Evolutionary conservation across 1,284 basidiomycete species (phyloP).

Genomic region (Ustilago vetiveriae): DNA sequence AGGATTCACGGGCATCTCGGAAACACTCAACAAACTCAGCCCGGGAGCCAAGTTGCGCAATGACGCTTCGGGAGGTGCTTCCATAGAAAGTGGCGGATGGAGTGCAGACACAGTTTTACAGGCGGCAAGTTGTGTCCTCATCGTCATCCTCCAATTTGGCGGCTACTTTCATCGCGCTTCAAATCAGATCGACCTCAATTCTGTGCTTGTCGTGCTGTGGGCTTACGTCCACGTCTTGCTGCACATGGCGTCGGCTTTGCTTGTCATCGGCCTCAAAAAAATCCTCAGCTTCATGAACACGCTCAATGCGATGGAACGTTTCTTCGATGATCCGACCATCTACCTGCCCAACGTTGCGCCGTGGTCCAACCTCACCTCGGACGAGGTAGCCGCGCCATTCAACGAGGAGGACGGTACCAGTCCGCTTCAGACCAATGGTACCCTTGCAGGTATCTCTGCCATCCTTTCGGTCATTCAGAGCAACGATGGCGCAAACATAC

Average conservation of each 20-base stretch:
- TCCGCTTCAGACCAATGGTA: slow-evolving; percentile 16
- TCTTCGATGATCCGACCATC: slow-evolving; percentile 6
- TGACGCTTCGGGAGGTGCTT: slow-evolving; percentile 3
- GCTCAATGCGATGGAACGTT: slow-evolving; percentile 18
- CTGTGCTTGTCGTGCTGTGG: slow-evolving; percentile 33
- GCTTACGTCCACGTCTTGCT: slow-evolving; percentile 38
- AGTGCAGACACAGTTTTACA: slow-evolving; percentile 32
- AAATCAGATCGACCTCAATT: slow-evolving; percentile 17
- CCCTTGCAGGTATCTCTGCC: slow-evolving; percentile 14
- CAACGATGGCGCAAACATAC: slow-evolving; percentile 36
- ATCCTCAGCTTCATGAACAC: slow-evolving; percentile 44
- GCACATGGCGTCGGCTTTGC: slow-evolving; percentile 42
- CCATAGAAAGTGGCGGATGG: slow-evolving; percentile 43
- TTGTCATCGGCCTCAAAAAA: slow-evolving; percentile 42
- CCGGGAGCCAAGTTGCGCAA: slow-evolving; percentile 25
- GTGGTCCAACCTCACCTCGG: slow-evolving; percentile 13
- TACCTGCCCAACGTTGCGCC: slow-evolving; percentile 22
- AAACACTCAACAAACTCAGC: slow-evolving; percentile 41
- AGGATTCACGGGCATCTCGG: slow-evolving; percentile 39
- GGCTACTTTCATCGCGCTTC: slow-evolving; percentile 42
- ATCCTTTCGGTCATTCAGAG: slow-evolving; percentile 36
- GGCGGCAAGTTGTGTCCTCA: slow-evolving; percentile 28
- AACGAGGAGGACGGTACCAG: slow-evolving; percentile 4
- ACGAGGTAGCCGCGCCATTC: background rate
- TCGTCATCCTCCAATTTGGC: slow-evolving; percentile 38